These are phyloP conservation scores for Schizophyllum commune DNA, from an alignment of 1,284 basidiomycete genomes.

Conservation along the genomic window DNA sequence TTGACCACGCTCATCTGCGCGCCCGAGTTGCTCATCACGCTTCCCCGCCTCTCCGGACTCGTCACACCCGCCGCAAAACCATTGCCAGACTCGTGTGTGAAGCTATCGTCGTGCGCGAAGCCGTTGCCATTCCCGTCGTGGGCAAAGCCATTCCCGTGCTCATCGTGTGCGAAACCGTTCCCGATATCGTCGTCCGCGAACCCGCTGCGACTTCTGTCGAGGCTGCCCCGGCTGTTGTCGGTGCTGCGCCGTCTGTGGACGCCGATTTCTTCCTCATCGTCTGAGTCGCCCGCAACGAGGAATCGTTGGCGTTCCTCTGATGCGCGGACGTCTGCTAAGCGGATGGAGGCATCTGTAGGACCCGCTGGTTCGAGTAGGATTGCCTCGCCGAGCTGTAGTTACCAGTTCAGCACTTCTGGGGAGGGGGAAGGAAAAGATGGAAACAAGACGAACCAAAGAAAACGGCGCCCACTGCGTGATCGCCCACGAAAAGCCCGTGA, in stretches of 20 bases:
- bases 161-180: neutral
- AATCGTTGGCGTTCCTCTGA: slow-evolving; percentile 12
- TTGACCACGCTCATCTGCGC: slow-evolving; percentile 37
- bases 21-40: slow-evolving; percentile 34
- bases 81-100: too few relatives aligned
- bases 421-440: neutral
- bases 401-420: neutral
- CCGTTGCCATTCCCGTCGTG: too few relatives aligned
- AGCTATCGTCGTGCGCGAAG: too few relatives aligned
- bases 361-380: slow-evolving; percentile 50
- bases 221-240: neutral
- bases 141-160: too few relatives aligned
- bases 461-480: slow-evolving; percentile 78
- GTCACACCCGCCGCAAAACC: too few relatives aligned
- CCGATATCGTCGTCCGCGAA: slow-evolving; percentile 6
- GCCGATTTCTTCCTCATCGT: slow-evolving; percentile 9
- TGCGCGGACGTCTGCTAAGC: slow-evolving; percentile 39
- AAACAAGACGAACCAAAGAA: slow-evolving; percentile 45
- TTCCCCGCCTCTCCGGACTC: neutral
- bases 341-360: slow-evolving; percentile 33
- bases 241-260: neutral
- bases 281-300: slow-evolving; percentile 23
- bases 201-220: too few relatives aligned
- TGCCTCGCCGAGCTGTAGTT: slow-evolving; percentile 57
- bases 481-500: slow-evolving; percentile 74